These are phyloP conservation scores for Trametes gibbosa DNA, from an alignment of 768 basidiomycete species.

Conservation along the genomic window DNA sequence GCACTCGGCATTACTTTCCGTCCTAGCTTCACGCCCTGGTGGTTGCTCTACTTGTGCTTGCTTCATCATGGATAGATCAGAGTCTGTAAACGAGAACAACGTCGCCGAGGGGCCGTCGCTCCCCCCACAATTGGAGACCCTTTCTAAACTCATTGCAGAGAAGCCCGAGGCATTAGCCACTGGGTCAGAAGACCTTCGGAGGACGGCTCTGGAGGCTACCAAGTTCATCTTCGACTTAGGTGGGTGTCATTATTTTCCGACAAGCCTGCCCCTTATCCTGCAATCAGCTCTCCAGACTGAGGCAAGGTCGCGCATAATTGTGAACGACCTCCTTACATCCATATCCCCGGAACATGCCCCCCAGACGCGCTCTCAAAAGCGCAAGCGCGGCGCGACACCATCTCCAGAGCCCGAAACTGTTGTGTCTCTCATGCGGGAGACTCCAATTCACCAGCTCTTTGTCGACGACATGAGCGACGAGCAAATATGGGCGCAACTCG, in stretches of 20 bases:
- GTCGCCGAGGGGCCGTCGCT: constrained; percentile 18
- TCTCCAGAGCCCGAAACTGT: constrained; percentile 31
- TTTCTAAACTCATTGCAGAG: constrained; percentile 56
- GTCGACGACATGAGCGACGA: constrained; percentile 78
- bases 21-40: not conserved
- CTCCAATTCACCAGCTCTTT: constrained; percentile 75
- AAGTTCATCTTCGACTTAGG: constrained; percentile 78
- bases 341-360: constrained; percentile 67
- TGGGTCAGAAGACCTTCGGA: constrained; percentile 51
- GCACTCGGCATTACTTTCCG: not conserved
- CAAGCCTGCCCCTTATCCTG: constrained; percentile 2
- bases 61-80: not conserved
- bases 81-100: not conserved
- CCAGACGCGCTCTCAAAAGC: constrained; percentile 70
- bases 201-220: constrained; percentile 61
- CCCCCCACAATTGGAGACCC: constrained; percentile 43
- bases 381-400: constrained; percentile 36
- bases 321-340: constrained; percentile 64
- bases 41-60: not conserved
- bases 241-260: constrained; percentile 35
- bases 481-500: constrained; percentile 93
- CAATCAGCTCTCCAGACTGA: constrained; percentile 67
- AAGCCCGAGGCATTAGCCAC: constrained; percentile 53
- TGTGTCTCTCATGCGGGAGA: constrained; percentile 42
- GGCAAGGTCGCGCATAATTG: constrained; percentile 54